phyloP scores from a whole-genome alignment of 768 basidiomycete species.

The Pulveroboletus sp. region DNA sequence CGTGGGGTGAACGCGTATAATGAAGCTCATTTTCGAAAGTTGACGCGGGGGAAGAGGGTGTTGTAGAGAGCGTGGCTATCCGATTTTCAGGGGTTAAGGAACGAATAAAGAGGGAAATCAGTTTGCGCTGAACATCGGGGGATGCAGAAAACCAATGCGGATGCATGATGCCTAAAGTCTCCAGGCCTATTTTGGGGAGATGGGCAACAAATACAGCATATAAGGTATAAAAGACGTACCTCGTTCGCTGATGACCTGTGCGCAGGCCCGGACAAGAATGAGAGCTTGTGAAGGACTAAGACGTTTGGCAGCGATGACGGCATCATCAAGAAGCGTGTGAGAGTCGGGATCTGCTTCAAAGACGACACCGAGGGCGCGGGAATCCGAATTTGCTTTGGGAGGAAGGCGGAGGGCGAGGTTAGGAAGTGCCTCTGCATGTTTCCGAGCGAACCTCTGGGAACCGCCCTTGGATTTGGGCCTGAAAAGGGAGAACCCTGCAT shows the following conservation, averaged over 20 bases:
- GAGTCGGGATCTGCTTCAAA: constrained; percentile 58
- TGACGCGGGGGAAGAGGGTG: constrained; percentile 42
- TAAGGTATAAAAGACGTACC: constrained; percentile 41
- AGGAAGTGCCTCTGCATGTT: constrained; percentile 37
- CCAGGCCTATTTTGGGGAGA: constrained; percentile 49
- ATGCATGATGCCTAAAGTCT: constrained; percentile 80
- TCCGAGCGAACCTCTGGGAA: constrained; percentile 35
- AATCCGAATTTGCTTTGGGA: constrained; percentile 44
- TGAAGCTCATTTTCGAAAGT: constrained; percentile 63
- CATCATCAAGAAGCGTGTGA: constrained; percentile 45
- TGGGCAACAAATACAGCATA: constrained; percentile 4
- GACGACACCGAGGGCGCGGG: constrained; percentile 49
- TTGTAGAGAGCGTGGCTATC: constrained; percentile 48
- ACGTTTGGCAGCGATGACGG: constrained; percentile 51
- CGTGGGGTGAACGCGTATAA: constrained; percentile 65
- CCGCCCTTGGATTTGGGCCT: constrained; percentile 41
- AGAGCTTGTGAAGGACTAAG: constrained; percentile 63
- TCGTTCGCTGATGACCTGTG: constrained; percentile 58
- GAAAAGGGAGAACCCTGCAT: constrained; percentile 47
- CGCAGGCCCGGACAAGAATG: constrained; percentile 60
- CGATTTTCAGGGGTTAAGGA: constrained; percentile 50
- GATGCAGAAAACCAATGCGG: constrained; percentile 82
- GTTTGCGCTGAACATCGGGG: constrained; percentile 58
- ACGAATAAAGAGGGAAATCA: constrained; percentile 67
- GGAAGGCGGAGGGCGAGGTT: constrained; percentile 63